Conservation (phyloP, 2,329 filamentous ascomycete genomes). For the Scytalidium sp. region DNA sequence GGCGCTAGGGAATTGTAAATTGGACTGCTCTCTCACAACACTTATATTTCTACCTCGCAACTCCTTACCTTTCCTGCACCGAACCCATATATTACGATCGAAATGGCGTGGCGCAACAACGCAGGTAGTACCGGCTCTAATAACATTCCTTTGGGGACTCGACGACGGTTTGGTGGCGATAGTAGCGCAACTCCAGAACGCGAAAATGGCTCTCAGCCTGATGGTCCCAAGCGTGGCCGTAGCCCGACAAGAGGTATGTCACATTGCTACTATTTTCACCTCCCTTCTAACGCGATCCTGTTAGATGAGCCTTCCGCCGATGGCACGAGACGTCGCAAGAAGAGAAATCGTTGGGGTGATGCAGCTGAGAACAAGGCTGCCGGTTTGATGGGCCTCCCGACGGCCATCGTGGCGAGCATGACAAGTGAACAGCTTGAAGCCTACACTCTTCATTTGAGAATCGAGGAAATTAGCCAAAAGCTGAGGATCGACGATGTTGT, state of each 20-base stretch:
- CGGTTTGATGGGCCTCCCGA: slow-evolving; percentile 94
- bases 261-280: not conserved
- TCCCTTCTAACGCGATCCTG: slow-evolving; percentile 13
- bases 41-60: not conserved
- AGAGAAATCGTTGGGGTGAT: slow-evolving; percentile 98
- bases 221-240: slow-evolving; percentile 76
- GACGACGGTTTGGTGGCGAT: slow-evolving; percentile 74
- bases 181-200: slow-evolving; percentile 39
- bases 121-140: slow-evolving; percentile 96
- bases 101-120: slow-evolving; percentile 61
- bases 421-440: slow-evolving; percentile 97
- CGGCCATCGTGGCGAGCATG: slow-evolving; percentile 96
- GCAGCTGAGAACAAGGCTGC: slow-evolving; percentile 98
- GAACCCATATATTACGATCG: slow-evolving; percentile 18
- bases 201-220: slow-evolving; percentile 22
- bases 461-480: slow-evolving; percentile 99
- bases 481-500: slow-evolving; percentile 98
- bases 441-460: slow-evolving; percentile 92
- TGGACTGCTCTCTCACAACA: not conserved
- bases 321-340: slow-evolving; percentile 87
- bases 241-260: slow-evolving; percentile 78
- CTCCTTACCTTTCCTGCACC: not conserved
- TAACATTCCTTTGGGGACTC: slow-evolving; percentile 89
- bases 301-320: slow-evolving; percentile 44
- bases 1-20: not conserved